Evolutionary conservation across 768 basidiomycete genomes (phyloP).

Genomic region (Tulasnella sp.): DNA sequence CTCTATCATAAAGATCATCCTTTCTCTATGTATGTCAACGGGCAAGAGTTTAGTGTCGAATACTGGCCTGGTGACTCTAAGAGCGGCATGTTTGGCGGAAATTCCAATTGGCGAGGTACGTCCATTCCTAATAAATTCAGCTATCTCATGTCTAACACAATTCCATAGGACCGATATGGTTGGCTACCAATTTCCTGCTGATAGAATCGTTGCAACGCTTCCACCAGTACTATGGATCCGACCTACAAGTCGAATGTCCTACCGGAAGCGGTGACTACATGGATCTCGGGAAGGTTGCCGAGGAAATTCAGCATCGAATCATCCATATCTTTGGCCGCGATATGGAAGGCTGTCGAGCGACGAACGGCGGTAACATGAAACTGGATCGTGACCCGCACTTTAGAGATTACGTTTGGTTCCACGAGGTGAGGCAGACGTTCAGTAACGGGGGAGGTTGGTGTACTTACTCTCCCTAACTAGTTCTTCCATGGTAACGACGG

Average conservation of each 20-base stretch:
- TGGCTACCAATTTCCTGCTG: conserved; percentile 89
- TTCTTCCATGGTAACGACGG: conserved; percentile 95
- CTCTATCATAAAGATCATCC: conserved; percentile 83
- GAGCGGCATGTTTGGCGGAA: conserved; percentile 90
- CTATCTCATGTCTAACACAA: too few relatives aligned
- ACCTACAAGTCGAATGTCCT: conserved; percentile 89
- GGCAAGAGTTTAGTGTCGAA: conserved; percentile 77
- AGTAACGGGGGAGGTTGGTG: not conserved
- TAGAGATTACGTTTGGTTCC: conserved; percentile 93
- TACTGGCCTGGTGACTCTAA: conserved; percentile 99
- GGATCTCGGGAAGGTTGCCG: conserved; percentile 86
- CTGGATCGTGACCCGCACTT: conserved; percentile 90
- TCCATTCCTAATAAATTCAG: not conserved
- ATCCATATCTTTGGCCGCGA: conserved; percentile 98
- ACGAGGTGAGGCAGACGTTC: conserved; percentile 61
- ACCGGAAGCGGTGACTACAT: conserved; percentile 96
- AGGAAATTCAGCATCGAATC: conserved; percentile 97
- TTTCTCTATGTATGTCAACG: conserved; percentile 91
- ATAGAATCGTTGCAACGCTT: conserved; percentile 95
- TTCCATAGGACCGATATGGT: conserved; percentile 50
- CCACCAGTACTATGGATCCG: conserved; percentile 94
- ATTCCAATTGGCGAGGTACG: conserved; percentile 52
- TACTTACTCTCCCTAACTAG: conserved; percentile 31
- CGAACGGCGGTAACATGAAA: conserved; percentile 79
- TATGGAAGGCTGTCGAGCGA: conserved; percentile 69